Conservation (phyloP, 352 stramenopile genomes). For the Aphanomyces stellatus region DNA sequence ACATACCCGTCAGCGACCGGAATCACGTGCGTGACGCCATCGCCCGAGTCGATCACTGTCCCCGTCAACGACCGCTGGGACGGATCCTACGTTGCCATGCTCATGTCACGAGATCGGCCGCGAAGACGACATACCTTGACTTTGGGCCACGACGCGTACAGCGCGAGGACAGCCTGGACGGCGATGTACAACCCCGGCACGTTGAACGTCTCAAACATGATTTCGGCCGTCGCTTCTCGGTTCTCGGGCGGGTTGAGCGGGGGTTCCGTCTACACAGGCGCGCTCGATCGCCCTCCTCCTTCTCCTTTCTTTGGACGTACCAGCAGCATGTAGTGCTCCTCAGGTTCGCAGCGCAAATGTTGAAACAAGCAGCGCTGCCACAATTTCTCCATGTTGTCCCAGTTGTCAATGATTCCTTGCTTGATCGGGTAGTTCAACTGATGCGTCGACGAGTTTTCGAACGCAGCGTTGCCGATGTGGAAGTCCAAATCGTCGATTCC, state of each 20-base stretch:
- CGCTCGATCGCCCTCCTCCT: neutral
- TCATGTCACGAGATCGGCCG: neutral
- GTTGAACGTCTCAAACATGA: constrained; percentile 97
- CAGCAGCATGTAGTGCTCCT: constrained; percentile 89
- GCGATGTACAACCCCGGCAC: constrained; percentile 92
- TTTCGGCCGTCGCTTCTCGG: constrained; percentile 91
- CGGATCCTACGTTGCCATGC: constrained; percentile 28
- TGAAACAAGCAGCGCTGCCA: constrained; percentile 92
- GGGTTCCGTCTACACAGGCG: constrained; percentile 71
- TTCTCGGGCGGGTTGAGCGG: constrained; percentile 94
- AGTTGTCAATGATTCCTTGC: constrained; percentile 89
- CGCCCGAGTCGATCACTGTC: constrained; percentile 91
- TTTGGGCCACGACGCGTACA: constrained; percentile 91
- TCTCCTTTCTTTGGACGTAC: neutral
- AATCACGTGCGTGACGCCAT: constrained; percentile 93
- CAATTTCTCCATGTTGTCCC: constrained; percentile 94
- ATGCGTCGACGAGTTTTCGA: constrained; percentile 85
- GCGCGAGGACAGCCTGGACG: constrained; percentile 91
- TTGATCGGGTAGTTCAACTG: constrained; percentile 87
- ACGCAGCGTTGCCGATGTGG: constrained; percentile 91
- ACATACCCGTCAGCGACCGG: constrained; percentile 93
- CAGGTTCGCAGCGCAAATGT: constrained; percentile 89
- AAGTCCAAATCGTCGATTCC: constrained; percentile 94
- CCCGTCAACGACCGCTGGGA: constrained; percentile 86
- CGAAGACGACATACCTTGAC: constrained; percentile 37